Conservation (phyloP, 306 rosid genomes). For the Cicer judaicum region DNA sequence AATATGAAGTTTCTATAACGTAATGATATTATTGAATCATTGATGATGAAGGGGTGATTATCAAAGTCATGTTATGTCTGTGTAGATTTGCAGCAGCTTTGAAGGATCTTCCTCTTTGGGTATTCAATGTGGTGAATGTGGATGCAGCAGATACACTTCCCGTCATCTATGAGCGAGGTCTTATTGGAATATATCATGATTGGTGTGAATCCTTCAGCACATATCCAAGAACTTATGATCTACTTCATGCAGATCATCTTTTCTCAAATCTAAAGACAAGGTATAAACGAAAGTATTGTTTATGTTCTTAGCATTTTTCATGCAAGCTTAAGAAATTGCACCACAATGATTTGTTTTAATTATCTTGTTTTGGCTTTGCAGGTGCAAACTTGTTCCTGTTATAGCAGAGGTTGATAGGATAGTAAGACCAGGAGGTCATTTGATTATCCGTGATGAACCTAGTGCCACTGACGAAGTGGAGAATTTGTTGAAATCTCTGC, state of each 20-base stretch:
- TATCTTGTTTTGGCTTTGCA: conserved; percentile 46
- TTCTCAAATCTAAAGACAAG: conserved; percentile 80
- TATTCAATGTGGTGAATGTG: conserved; percentile 81
- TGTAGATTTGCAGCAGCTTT: conserved; percentile 91
- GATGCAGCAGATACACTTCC: conserved; percentile 89
- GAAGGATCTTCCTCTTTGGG: conserved; percentile 81
- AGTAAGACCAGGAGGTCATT: conserved; percentile 76
- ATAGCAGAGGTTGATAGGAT: conserved; percentile 91
- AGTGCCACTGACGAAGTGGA: conserved; percentile 69
- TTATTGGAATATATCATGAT: conserved; percentile 91
- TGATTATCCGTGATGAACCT: conserved; percentile 77
- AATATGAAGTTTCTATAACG: not conserved
- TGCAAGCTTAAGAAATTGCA: not conserved
- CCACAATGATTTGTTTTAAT: not conserved
- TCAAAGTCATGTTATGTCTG: not conserved
- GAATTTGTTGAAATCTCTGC: conserved; percentile 73
- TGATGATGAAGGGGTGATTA: not conserved
- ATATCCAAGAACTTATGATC: conserved; percentile 86
- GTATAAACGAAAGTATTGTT: conserved; percentile 42
- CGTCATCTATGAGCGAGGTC: conserved; percentile 83
- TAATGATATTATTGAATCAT: not conserved
- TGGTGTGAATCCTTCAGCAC: conserved; percentile 99
- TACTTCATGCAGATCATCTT: conserved; percentile 87
- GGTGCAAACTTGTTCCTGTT: conserved; percentile 78
- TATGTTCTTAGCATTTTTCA: not conserved